phyloP scores from a whole-genome alignment of 1,139 yeast species.

The Schwanniomyces etchellsii region DNA sequence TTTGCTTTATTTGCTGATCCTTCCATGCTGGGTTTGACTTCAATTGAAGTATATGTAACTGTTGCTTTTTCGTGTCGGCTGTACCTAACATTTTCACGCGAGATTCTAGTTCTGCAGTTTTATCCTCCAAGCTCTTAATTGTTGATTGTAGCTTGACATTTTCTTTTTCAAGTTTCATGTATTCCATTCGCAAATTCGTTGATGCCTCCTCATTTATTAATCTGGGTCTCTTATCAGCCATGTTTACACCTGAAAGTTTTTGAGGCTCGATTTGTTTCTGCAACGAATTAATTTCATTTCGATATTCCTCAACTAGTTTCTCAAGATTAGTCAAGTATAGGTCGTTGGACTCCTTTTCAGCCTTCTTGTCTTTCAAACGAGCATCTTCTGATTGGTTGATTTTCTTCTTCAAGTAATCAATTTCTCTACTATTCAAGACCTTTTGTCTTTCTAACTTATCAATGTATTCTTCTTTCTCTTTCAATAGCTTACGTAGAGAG shows the following conservation, averaged over 20 bases:
- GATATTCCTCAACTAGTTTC: slow-evolving; percentile 51
- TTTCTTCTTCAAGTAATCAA: slow-evolving; percentile 49
- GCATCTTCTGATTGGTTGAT: slow-evolving; percentile 19
- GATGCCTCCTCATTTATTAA: slow-evolving; percentile 15
- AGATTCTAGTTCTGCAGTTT: slow-evolving; percentile 22
- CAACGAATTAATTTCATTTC: slow-evolving; percentile 44
- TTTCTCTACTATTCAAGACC: slow-evolving; percentile 53
- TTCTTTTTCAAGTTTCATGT: slow-evolving; percentile 32
- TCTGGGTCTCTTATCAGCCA: slow-evolving; percentile 21
- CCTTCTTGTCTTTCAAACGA: slow-evolving; percentile 23
- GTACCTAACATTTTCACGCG: neutral
- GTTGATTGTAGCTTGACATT: slow-evolving; percentile 36
- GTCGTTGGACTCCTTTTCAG: slow-evolving; percentile 15
- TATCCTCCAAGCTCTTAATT: slow-evolving; percentile 30
- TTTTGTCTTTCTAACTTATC: slow-evolving; percentile 50
- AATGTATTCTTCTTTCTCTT: slow-evolving; percentile 24
- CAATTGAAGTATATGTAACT: slow-evolving; percentile 53
- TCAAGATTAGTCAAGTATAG: slow-evolving; percentile 43
- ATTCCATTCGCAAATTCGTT: slow-evolving; percentile 19
- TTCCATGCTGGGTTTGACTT: slow-evolving; percentile 62
- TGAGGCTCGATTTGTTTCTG: slow-evolving; percentile 24
- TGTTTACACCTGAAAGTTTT: slow-evolving; percentile 14
- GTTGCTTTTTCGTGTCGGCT: slow-evolving; percentile 25
- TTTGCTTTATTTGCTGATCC: slow-evolving; percentile 59
- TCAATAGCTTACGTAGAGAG: slow-evolving; percentile 18